A percentile compares a stretch with the other conserved stretches of the same genome.
phyloP scores from a whole-genome alignment of 495 filamentous ascomycete species.

The Aspergillus avenaceus region DNA sequence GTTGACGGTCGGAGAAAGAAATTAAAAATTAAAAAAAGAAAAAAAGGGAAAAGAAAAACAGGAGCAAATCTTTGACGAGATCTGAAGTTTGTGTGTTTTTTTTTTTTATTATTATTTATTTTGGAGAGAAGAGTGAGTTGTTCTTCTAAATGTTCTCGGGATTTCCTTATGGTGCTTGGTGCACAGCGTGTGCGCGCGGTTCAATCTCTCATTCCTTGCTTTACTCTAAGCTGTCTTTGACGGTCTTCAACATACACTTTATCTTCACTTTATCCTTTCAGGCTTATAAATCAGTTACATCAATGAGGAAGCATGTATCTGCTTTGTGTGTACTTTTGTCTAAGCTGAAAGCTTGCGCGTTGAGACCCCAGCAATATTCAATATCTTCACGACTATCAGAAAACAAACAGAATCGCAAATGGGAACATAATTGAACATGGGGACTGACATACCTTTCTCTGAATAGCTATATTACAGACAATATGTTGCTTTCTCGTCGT shows the following conservation, averaged over 20 bases:
- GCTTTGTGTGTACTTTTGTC: no score
- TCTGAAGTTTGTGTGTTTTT: conserved; percentile 17
- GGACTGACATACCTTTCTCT: conserved; percentile 13
- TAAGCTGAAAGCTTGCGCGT: no score
- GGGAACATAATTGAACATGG: conserved; percentile 4
- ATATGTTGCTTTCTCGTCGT: conserved; percentile 93
- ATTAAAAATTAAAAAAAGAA: no score
- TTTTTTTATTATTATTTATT: no score
- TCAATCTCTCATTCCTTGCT: background rate
- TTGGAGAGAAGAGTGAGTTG: conserved; percentile 30
- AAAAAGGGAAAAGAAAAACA: no score
- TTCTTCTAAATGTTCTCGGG: background rate
- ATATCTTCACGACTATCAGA: no score
- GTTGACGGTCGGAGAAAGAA: conserved; percentile 24
- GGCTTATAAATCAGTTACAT: no score
- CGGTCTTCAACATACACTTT: background rate
- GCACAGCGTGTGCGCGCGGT: no score
- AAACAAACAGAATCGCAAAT: background rate
- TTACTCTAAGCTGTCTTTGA: no score
- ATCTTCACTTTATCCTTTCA: no score
- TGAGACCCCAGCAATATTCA: background rate
- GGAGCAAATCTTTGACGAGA: conserved; percentile 19
- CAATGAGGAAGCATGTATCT: no score
- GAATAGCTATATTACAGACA: conserved; percentile 37
- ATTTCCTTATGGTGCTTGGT: conserved; percentile 5